Conservation (phyloP, 2,329 filamentous ascomycete genomes). For the Diaporthe helianthi region DNA sequence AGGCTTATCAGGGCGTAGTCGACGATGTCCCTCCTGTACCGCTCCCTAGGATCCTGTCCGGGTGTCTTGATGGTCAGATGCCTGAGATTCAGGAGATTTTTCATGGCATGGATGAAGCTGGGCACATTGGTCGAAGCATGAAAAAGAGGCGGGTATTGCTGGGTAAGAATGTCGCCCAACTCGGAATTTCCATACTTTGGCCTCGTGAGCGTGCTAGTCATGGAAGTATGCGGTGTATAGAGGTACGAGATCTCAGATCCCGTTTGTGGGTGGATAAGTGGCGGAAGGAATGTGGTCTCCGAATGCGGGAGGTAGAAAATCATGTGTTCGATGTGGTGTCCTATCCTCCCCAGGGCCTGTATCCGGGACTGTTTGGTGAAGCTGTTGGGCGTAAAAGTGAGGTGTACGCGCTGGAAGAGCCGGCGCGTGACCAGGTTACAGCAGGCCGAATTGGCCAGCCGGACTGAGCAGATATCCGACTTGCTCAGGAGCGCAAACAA, state of each 20-base stretch:
- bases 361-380: slow-evolving; percentile 78
- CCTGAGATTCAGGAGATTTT: slow-evolving; percentile 70
- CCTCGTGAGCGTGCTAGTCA: slow-evolving; percentile 65
- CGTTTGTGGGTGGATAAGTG: slow-evolving; percentile 79
- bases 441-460: slow-evolving; percentile 73
- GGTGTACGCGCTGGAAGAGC: slow-evolving; percentile 72
- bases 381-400: slow-evolving; percentile 75
- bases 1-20: slow-evolving; percentile 90
- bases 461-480: slow-evolving; percentile 64
- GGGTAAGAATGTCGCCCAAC: slow-evolving; percentile 80
- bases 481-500: slow-evolving; percentile 59
- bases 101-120: slow-evolving; percentile 80
- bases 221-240: slow-evolving; percentile 78
- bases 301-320: slow-evolving; percentile 81
- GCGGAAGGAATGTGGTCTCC: slow-evolving; percentile 80
- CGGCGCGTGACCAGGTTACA: slow-evolving; percentile 72
- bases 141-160: slow-evolving; percentile 88
- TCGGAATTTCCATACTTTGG: slow-evolving; percentile 83
- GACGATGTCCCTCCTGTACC: slow-evolving; percentile 78
- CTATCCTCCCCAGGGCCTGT: slow-evolving; percentile 78
- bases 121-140: slow-evolving; percentile 88
- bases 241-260: slow-evolving; percentile 82
- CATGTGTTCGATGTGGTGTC: slow-evolving; percentile 78
- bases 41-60: slow-evolving; percentile 70
- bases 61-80: slow-evolving; percentile 81